phyloP scores from a whole-genome alignment of 495 filamentous ascomycete genomes.

The Aspergillus bertholletiae region DNA sequence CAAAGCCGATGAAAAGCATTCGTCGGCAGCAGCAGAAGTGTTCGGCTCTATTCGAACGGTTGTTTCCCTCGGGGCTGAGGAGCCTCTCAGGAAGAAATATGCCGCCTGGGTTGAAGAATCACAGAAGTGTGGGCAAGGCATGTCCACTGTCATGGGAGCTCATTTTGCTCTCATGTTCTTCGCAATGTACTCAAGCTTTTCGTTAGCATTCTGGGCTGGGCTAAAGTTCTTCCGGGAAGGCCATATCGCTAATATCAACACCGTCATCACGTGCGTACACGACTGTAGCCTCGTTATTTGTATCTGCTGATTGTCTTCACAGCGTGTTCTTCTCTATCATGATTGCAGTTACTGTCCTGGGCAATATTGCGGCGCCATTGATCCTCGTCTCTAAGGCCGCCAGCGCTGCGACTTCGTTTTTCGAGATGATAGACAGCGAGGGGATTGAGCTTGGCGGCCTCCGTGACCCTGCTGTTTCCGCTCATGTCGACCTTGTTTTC shows the following conservation, averaged over 20 bases:
- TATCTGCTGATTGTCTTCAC: constrained; percentile 6
- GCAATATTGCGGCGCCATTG: constrained; percentile 35
- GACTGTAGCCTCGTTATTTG: neutral
- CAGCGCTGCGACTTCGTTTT: constrained; percentile 40
- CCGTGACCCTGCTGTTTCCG: constrained; percentile 18
- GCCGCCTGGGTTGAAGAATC: constrained; percentile 54
- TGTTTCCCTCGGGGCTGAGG: constrained; percentile 49
- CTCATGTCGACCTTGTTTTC: constrained; percentile 51
- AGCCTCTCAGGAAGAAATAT: constrained; percentile 35
- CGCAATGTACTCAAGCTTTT: constrained; percentile 43
- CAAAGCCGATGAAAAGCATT: constrained; percentile 28
- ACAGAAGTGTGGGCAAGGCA: constrained; percentile 43
- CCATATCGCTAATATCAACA: constrained; percentile 37
- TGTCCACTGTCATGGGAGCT: constrained; percentile 22
- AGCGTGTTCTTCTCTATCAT: constrained; percentile 48
- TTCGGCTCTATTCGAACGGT: constrained; percentile 50
- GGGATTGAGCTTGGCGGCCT: constrained; percentile 30
- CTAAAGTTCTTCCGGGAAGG: constrained; percentile 35
- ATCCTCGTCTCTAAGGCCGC: constrained; percentile 47
- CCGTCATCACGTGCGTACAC: constrained; percentile 45
- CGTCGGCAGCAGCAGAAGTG: constrained; percentile 45
- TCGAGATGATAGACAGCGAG: constrained; percentile 45
- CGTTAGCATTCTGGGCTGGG: constrained; percentile 52
- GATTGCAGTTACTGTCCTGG: constrained; percentile 24
- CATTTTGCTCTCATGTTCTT: constrained; percentile 35